Percentiles rank a stretch among this genome's conserved stretches.
These are phyloP conservation scores for Podaxis carcinomalis DNA, from an alignment of 768 basidiomycete species.

Conservation along the genomic window DNA sequence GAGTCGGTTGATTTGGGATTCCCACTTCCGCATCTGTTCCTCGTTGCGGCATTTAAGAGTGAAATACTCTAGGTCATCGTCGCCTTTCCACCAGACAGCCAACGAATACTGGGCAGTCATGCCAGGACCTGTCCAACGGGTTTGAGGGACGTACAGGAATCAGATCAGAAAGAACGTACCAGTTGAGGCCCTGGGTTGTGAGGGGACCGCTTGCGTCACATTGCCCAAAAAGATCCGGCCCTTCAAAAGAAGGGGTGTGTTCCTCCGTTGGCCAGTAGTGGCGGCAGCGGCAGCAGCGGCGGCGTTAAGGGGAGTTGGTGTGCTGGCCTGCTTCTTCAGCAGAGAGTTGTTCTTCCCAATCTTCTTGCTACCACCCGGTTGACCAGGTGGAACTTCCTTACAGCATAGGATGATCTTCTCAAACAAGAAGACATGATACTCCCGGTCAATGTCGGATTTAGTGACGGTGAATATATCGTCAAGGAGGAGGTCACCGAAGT, in stretches of 20 bases:
- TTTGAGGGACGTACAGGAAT: neutral
- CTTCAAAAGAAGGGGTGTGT: conserved; percentile 82
- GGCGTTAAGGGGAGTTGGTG: conserved; percentile 40
- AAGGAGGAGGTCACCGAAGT: conserved; percentile 90
- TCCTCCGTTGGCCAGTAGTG: conserved; percentile 58
- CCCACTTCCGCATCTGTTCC: conserved; percentile 93
- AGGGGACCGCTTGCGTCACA: conserved; percentile 76
- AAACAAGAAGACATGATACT: conserved; percentile 98
- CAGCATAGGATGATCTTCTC: conserved; percentile 99
- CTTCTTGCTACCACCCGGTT: conserved; percentile 51
- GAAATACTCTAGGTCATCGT: conserved; percentile 91
- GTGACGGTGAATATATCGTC: conserved; percentile 96
- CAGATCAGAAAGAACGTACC: conserved; percentile 39
- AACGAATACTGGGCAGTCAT: conserved; percentile 67
- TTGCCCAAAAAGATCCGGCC: conserved; percentile 97
- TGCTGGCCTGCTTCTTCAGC: conserved; percentile 71
- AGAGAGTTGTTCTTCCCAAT: conserved; percentile 82
- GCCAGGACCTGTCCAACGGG: conserved; percentile 34
- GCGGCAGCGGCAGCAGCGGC: conserved; percentile 45
- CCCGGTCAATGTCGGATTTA: conserved; percentile 93
- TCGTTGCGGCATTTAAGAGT: conserved; percentile 90
- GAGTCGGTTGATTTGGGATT: conserved; percentile 81
- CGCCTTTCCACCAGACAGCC: conserved; percentile 92
- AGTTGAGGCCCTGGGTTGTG: conserved; percentile 49
- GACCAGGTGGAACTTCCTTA: conserved; percentile 75